phyloP scores from a whole-genome alignment of 352 stramenopile species.

The Blastocystis sp. region DNA sequence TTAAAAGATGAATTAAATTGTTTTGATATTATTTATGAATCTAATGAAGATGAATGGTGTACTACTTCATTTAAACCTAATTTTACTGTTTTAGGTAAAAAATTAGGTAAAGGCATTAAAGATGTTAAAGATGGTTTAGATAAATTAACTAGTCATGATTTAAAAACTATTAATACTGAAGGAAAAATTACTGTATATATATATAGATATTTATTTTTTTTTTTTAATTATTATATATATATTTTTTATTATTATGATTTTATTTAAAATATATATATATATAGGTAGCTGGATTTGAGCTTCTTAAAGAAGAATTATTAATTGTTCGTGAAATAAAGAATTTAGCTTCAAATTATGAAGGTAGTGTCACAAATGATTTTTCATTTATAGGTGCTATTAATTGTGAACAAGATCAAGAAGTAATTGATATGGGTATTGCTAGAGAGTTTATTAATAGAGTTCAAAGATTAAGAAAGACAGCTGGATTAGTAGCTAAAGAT shows the following conservation, averaged over 20 bases:
- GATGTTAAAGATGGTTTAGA: slow-evolving; percentile 55
- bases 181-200: slow-evolving; percentile 19
- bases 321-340: slow-evolving; percentile 78
- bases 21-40: slow-evolving; percentile 62
- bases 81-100: slow-evolving; percentile 72
- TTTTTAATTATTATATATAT: no score
- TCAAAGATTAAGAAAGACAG: slow-evolving; percentile 90
- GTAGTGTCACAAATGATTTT: slow-evolving; percentile 49
- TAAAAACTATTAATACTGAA: slow-evolving; percentile 44
- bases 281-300: slow-evolving; percentile 54
- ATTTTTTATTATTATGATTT: no score
- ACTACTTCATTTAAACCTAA: slow-evolving; percentile 75
- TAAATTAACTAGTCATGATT: slow-evolving; percentile 44
- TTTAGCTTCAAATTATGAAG: slow-evolving; percentile 66
- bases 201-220: no score
- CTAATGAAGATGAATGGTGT: slow-evolving; percentile 68
- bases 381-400: slow-evolving; percentile 80
- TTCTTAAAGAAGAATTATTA: slow-evolving; percentile 65
- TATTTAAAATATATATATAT: no score
- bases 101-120: slow-evolving; percentile 82
- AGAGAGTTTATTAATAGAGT: slow-evolving; percentile 88
- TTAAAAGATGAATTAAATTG: slow-evolving; percentile 86
- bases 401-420: slow-evolving; percentile 74
- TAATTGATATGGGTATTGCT: slow-evolving; percentile 69
- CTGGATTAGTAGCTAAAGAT: slow-evolving; percentile 73